phyloP scores from a whole-genome alignment of 345 rosid genomes.

The Salix viminalis region DNA sequence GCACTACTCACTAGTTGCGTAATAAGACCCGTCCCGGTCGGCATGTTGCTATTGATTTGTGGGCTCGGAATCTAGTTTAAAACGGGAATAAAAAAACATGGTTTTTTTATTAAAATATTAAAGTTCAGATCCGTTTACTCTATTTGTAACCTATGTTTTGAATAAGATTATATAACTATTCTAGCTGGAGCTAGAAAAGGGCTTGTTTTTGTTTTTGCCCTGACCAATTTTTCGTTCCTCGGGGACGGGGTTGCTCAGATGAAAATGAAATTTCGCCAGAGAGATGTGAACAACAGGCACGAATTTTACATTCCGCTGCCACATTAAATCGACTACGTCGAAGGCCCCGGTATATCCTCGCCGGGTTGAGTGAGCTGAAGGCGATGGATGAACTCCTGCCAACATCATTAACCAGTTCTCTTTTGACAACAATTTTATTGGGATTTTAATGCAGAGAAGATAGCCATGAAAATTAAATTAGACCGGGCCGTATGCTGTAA shows the following conservation, averaged over 20 bases:
- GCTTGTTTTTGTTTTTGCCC: too few species aligned
- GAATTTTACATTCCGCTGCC: slow-evolving; percentile 6
- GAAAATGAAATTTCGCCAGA: slow-evolving; percentile 21
- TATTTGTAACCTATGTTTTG: too few species aligned
- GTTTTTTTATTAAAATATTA: too few species aligned
- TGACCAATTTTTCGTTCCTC: neutral
- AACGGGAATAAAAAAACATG: too few species aligned
- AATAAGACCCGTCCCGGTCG: too few species aligned
- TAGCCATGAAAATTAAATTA: slow-evolving; percentile 8
- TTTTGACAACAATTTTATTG: neutral
- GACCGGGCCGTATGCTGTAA: neutral
- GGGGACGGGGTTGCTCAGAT: neutral
- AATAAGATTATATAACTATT: too few species aligned
- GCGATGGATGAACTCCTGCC: slow-evolving; percentile 16
- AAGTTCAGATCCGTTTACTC: too few species aligned
- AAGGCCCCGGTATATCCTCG: slow-evolving; percentile 14
- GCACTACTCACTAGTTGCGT: neutral
- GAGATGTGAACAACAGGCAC: slow-evolving; percentile 17
- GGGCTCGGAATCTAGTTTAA: too few species aligned
- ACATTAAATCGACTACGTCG: neutral
- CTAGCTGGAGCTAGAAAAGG: too few species aligned
- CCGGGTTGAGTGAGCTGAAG: slow-evolving; percentile 25
- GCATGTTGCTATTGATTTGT: too few species aligned
- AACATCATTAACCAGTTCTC: slow-evolving; percentile 1
- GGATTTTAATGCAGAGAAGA: neutral